These are phyloP conservation scores for Mycena vulgaris DNA, from an alignment of 768 basidiomycete genomes.

Conservation along the genomic window DNA sequence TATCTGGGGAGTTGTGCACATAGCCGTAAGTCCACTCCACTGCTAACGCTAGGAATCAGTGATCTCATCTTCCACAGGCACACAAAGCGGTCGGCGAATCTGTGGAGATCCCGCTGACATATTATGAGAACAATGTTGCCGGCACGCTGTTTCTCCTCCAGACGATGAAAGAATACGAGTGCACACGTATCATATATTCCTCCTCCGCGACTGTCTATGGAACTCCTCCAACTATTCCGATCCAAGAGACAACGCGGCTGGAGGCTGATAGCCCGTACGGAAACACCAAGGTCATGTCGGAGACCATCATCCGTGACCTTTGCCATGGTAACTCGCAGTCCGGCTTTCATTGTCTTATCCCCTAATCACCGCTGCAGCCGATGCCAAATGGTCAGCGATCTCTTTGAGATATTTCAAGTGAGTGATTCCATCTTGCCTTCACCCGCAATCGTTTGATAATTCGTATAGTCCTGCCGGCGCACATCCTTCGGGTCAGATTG, in stretches of 20 bases:
- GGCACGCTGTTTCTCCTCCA: conserved; percentile 91
- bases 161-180: conserved; percentile 88
- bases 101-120: conserved; percentile 90
- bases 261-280: conserved; percentile 95
- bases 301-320: conserved; percentile 90
- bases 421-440: conserved; percentile 41
- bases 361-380: conserved; percentile 64
- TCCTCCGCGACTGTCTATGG: conserved; percentile 99
- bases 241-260: conserved; percentile 91
- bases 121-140: conserved; percentile 95
- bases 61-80: conserved; percentile 66
- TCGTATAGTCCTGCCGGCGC: conserved; percentile 90
- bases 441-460: background rate
- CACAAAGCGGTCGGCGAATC: conserved; percentile 99
- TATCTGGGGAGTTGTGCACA: conserved; percentile 97
- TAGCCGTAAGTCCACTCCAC: conserved; percentile 79
- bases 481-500: conserved; percentile 94
- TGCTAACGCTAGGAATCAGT: conserved; percentile 5
- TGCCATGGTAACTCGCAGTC: conserved; percentile 71
- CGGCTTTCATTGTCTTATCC: conserved; percentile 22
- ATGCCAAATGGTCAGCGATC: conserved; percentile 83
- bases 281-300: conserved; percentile 95
- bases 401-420: conserved; percentile 98
- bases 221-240: conserved; percentile 91
- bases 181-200: conserved; percentile 93